A percentile compares a stretch with the other conserved stretches of the same genome.
phyloP scores from a whole-genome alignment of 108 stramenopile genomes.

The Epithemia pelagica region DNA sequence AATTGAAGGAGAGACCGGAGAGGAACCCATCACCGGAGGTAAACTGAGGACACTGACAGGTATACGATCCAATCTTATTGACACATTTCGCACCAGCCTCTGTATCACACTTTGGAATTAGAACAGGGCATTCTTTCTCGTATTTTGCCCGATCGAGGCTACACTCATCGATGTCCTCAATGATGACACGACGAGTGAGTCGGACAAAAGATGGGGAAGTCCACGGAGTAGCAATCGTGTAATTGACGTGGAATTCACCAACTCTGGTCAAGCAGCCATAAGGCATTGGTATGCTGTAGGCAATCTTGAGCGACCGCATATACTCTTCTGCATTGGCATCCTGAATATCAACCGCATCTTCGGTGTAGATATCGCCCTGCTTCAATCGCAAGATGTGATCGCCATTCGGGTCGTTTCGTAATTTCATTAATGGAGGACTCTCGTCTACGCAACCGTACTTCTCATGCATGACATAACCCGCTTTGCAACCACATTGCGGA shows the following conservation, averaged over 20 bases:
- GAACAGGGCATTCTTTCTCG: slow-evolving; percentile 47
- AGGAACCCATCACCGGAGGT: slow-evolving; percentile 86
- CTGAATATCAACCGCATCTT: slow-evolving; percentile 78
- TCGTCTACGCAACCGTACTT: slow-evolving; percentile 86
- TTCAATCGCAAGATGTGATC: slow-evolving; percentile 44
- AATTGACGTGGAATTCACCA: slow-evolving; percentile 85
- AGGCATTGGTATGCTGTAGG: slow-evolving; percentile 75
- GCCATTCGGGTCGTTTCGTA: slow-evolving; percentile 42
- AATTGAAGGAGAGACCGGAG: slow-evolving; percentile 11
- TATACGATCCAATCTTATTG: slow-evolving; percentile 82
- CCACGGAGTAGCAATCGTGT: slow-evolving; percentile 91
- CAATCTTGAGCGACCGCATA: slow-evolving; percentile 70
- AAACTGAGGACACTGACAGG: slow-evolving; percentile 77
- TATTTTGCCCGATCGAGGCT: slow-evolving; percentile 29
- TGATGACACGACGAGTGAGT: slow-evolving; percentile 69
- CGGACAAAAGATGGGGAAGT: slow-evolving; percentile 53
- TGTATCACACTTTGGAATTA: slow-evolving; percentile 77
- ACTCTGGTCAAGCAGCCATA: slow-evolving; percentile 76
- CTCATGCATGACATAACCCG: slow-evolving; percentile 59
- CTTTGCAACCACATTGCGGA: slow-evolving; percentile 68
- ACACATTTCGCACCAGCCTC: slow-evolving; percentile 66
- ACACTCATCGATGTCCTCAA: slow-evolving; percentile 92
- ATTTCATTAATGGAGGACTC: slow-evolving; percentile 56
- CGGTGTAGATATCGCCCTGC: slow-evolving; percentile 84
- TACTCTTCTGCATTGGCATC: slow-evolving; percentile 89